Evolutionary conservation across 805 yeast genomes (phyloP), one percentile per base, ranked within the genome.

Genomic region (Metschnikowia colocasiae): DNA sequence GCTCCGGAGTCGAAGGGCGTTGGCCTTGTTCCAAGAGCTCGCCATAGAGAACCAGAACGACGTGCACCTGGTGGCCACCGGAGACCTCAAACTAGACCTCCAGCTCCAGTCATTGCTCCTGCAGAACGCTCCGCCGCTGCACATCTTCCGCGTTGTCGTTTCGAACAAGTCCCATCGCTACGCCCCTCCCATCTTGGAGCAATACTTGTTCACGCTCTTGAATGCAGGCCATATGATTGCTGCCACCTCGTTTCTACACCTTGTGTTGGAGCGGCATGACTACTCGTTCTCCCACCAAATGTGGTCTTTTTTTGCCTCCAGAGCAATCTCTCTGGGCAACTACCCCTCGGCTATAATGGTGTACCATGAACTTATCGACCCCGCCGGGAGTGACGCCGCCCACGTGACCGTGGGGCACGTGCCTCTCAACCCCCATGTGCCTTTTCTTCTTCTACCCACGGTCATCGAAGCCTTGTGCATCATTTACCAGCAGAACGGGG

Each of bases 311-410:
- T 63, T 60, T 31, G 37, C 65, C 0, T 49, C 63, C 8, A 42
- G 61, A 25, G 64, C 64, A 0, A 54, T 64, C 31, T 60, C 60
- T 12, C 30, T 19, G 13, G 49, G 57, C 9, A 58, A 67, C 50
- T 59, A 63, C 43, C 47, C 56, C 4, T 69, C 75, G 0, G 70
- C 73, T 1, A 54, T 58, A 4, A 46, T 69, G 38, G 57, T 69
- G 1, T 72, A 63, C 49, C 74, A 72, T 50, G 66, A 68, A 35
- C 45, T 72, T 8, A 58, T 72, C 3, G 67, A 65, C 39, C 64
- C 67, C 33, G 16, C 16, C 15, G 6, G 16, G 16, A 39, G 50
- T 36, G 40, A 22, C 6, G 13, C 15, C 29, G 29, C 34, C 12
- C 31, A 29, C 33, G 42, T 39, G 33, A 8, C 36, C 37, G n/a